Conservation (phyloP, 306 rosid genomes). For the Glycine soja region DNA sequence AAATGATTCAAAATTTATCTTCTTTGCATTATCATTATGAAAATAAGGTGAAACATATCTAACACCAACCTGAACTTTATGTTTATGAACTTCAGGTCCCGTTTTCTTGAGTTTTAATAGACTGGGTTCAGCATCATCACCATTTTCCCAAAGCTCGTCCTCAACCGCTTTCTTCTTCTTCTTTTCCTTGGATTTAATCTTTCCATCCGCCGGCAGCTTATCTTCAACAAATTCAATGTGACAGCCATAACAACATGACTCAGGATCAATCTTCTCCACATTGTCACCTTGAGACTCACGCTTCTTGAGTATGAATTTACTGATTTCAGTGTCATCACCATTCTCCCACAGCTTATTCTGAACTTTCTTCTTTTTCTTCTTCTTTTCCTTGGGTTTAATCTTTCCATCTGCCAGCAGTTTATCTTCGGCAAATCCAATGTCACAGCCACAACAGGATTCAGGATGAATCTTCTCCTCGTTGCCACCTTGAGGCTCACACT, state of each 20-base stretch:
- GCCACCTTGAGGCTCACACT: too few species aligned
- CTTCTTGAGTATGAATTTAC: not conserved
- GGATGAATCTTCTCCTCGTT: too few species aligned
- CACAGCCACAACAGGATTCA: not conserved
- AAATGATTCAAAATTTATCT: not conserved
- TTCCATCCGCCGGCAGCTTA: not conserved
- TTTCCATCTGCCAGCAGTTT: not conserved
- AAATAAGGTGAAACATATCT: slow-evolving; percentile 23
- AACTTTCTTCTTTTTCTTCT: not conserved
- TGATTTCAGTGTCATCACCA: not conserved
- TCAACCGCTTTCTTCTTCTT: not conserved
- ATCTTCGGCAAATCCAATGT: not conserved
- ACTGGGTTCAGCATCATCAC: not conserved
- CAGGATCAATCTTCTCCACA: not conserved
- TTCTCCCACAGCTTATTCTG: not conserved
- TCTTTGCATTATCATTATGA: not conserved
- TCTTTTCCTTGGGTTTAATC: not conserved
- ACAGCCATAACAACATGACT: not conserved
- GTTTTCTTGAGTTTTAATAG: not conserved
- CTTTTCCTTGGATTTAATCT: not conserved
- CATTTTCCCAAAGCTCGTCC: not conserved
- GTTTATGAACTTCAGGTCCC: not conserved
- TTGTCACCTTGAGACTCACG: not conserved
- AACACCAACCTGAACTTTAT: not conserved
- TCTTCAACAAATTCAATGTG: slow-evolving; percentile 2